These are phyloP conservation scores for Nicotiana noctiflora DNA, from an alignment of 257 asterid genomes.

Conservation along the genomic window DNA sequence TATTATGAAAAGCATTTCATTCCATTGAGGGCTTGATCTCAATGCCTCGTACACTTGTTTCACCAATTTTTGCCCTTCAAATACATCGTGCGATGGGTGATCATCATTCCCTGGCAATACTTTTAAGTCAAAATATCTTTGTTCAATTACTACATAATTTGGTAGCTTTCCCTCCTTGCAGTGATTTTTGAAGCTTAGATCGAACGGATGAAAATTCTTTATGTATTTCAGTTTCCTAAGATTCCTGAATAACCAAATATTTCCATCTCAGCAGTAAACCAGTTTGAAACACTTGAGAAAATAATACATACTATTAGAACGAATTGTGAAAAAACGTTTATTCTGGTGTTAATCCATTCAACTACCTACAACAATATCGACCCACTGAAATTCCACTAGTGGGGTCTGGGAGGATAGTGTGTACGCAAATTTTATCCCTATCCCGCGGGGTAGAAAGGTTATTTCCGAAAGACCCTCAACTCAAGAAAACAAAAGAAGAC, in stretches of 20 bases:
- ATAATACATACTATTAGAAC: too few relatives aligned
- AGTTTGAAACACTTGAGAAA: too few relatives aligned
- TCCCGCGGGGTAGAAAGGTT: too few relatives aligned
- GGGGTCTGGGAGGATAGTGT: too few relatives aligned
- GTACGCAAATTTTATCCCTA: too few relatives aligned
- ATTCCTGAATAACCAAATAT: constrained; percentile 27
- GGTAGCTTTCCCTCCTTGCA: constrained; percentile 68
- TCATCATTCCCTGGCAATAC: constrained; percentile 63
- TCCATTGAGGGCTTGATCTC: constrained; percentile 79
- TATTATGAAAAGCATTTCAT: constrained; percentile 47
- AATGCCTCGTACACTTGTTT: constrained; percentile 60
- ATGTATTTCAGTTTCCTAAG: constrained; percentile 57
- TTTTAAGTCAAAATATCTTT: constrained; percentile 46
- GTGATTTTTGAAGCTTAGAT: constrained; percentile 50
- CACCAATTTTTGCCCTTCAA: constrained; percentile 63
- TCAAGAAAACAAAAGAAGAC: too few relatives aligned
- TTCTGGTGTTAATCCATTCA: too few relatives aligned
- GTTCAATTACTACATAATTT: constrained; percentile 67
- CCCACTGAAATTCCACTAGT: too few relatives aligned
- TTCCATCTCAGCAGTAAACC: too few relatives aligned
- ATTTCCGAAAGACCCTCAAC: too few relatives aligned
- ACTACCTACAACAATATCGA: too few relatives aligned
- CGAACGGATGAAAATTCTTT: constrained; percentile 51
- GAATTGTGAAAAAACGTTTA: too few relatives aligned
- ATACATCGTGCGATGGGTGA: constrained; percentile 69